Evolutionary conservation across 148 eudicot genomes (phyloP).

Genomic region (Talinum fruticosum): DNA sequence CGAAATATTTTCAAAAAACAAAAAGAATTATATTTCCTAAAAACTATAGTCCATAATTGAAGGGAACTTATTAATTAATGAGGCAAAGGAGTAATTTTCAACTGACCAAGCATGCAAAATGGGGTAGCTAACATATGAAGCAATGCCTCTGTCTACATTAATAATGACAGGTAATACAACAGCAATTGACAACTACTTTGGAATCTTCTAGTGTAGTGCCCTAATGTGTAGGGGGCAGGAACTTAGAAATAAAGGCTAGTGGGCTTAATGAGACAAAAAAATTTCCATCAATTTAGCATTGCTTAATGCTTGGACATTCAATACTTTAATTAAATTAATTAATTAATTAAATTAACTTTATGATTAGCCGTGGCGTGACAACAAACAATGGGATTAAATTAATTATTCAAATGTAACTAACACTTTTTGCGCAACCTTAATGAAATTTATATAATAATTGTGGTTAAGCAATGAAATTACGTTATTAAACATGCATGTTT

Average conservation of each 20-base stretch:
- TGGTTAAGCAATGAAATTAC: neutral
- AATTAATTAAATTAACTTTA: neutral
- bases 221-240: slow-evolving; percentile 25
- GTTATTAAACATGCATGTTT: neutral
- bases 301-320: neutral
- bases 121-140: slow-evolving; percentile 31
- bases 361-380: slow-evolving; percentile 24
- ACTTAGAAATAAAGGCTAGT: slow-evolving; percentile 13
- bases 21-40: neutral
- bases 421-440: neutral
- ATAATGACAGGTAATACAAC: slow-evolving; percentile 26
- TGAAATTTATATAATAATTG: neutral
- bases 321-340: too few relatives aligned
- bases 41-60: neutral
- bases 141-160: slow-evolving; percentile 25
- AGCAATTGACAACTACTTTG: slow-evolving; percentile 26
- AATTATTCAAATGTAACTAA: neutral
- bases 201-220: slow-evolving; percentile 30
- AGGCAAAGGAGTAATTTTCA: slow-evolving; percentile 22
- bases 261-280: slow-evolving; percentile 25
- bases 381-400: slow-evolving; percentile 12
- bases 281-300: slow-evolving; percentile 27
- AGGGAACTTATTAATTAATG: neutral
- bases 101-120: slow-evolving; percentile 27
- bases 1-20: too few relatives aligned